A percentile compares a stretch with the other conserved stretches of the same genome.
Conservation (phyloP, 1,284 basidiomycete species). For the Cutaneotrichosporon spelunceum region DNA sequence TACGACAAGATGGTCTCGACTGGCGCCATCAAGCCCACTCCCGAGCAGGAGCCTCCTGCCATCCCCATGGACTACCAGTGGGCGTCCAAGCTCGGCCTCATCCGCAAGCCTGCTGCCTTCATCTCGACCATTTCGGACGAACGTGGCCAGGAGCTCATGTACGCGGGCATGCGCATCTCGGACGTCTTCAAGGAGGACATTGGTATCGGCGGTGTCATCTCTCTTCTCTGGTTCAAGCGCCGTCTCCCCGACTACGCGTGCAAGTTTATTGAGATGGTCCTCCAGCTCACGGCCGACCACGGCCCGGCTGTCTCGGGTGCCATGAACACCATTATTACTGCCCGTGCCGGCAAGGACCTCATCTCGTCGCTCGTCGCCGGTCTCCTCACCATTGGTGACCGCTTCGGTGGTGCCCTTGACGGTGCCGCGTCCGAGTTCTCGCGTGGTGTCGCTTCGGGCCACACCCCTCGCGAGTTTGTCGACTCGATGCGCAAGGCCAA, state of each 20-base stretch:
- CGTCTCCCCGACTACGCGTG: conserved; percentile 59
- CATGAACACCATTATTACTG: conserved; percentile 99
- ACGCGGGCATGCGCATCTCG: conserved; percentile 98
- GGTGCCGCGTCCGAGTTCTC: conserved; percentile 97
- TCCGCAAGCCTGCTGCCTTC: conserved; percentile 98
- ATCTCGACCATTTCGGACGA: conserved; percentile 99
- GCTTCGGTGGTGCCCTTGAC: conserved; percentile 98
- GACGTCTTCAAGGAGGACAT: conserved; percentile 98
- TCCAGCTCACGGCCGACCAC: conserved; percentile 98
- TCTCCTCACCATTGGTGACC: conserved; percentile 94
- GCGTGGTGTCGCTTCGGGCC: conserved; percentile 78
- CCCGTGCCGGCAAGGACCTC: conserved; percentile 97
- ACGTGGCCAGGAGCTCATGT: conserved; percentile 95
- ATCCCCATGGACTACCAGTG: conserved; percentile 99
- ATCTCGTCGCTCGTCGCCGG: conserved; percentile 95
- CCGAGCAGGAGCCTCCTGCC: conserved; percentile 84
- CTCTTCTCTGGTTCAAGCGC: conserved; percentile 96
- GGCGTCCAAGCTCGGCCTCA: conserved; percentile 96
- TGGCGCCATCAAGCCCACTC: conserved; percentile 68
- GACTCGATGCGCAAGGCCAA: conserved; percentile 93
- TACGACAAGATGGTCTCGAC: conserved; percentile 76
- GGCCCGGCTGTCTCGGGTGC: conserved; percentile 86
- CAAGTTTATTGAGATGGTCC: conserved; percentile 99
- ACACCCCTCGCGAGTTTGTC: conserved; percentile 96
- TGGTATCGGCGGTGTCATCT: conserved; percentile 94